Evolutionary conservation across 768 basidiomycete genomes (phyloP).

Genomic region (Pleurotus djamor): DNA sequence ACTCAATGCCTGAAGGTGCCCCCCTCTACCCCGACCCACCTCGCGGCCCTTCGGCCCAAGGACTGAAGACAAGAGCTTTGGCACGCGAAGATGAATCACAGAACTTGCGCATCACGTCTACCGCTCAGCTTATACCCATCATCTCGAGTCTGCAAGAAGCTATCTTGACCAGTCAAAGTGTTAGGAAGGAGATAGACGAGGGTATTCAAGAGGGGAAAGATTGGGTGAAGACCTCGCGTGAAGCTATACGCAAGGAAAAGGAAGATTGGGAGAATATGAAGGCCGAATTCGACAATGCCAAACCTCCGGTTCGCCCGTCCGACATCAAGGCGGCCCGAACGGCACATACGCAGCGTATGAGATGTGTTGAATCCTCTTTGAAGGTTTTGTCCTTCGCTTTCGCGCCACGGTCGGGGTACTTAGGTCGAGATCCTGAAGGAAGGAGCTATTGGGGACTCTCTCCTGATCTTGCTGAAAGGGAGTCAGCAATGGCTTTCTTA

Average conservation of each 20-base stretch:
- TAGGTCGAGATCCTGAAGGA: constrained; percentile 72
- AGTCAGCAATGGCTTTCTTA: constrained; percentile 40
- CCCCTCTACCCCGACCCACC: constrained; percentile 46
- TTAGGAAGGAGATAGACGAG: constrained; percentile 62
- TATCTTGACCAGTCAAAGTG: constrained; percentile 38
- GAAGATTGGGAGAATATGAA: constrained; percentile 53
- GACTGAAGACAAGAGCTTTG: constrained; percentile 25
- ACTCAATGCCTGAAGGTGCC: constrained; percentile 16
- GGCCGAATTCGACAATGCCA: constrained; percentile 27
- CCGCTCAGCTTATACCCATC: constrained; percentile 69
- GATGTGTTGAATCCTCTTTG: constrained; percentile 52
- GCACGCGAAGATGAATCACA: constrained; percentile 16
- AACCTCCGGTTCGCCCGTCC: constrained; percentile 14
- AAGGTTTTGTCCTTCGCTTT: constrained; percentile 44
- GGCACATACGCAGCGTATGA: constrained; percentile 35
- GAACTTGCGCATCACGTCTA: constrained; percentile 30
- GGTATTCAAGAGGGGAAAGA: constrained; percentile 58
- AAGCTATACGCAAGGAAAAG: constrained; percentile 53
- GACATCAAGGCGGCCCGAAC: constrained; percentile 2
- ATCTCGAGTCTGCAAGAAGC: constrained; percentile 56
- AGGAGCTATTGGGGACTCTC: constrained; percentile 67
- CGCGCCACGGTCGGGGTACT: constrained; percentile 43
- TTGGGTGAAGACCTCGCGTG: constrained; percentile 44
- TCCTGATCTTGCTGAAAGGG: constrained; percentile 56
- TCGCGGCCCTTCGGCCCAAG: constrained; percentile 43